Evolutionary conservation across 225 moss, liverwort and hornwort species (phyloP).

Genomic region (Pleurozium schreberi): DNA sequence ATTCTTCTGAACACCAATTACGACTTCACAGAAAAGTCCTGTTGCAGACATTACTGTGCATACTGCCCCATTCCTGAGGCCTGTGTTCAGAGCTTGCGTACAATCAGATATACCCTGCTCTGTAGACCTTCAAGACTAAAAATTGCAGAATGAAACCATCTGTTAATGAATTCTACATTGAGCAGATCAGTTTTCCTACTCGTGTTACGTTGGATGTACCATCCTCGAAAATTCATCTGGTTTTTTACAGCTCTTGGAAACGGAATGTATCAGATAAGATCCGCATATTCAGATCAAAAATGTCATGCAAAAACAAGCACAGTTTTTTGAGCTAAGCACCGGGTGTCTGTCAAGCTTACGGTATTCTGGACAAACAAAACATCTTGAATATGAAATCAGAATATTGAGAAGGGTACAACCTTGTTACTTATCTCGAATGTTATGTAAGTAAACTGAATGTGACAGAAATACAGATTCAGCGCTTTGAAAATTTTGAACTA

Average conservation of each 20-base stretch:
- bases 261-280: background rate
- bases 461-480: background rate
- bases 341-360: background rate
- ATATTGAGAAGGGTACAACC: no score
- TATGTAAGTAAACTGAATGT: background rate
- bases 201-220: background rate
- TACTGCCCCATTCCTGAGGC: background rate
- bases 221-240: no score
- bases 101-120: no score
- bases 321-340: background rate
- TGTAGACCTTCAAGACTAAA: no score
- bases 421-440: background rate
- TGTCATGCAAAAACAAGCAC: no score
- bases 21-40: background rate
- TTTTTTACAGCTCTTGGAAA: background rate
- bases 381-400: background rate
- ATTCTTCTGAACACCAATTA: background rate
- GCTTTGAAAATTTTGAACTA: background rate
- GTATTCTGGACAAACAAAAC: background rate
- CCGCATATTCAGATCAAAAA: background rate
- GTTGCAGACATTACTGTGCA: background rate
- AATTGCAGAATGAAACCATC: no score
- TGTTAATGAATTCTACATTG: background rate
- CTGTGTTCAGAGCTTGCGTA: background rate
- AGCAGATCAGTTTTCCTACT: background rate